Evolutionary conservation across 2,329 filamentous ascomycete species (phyloP).

Genomic region (Shiraia bambusicola): DNA sequence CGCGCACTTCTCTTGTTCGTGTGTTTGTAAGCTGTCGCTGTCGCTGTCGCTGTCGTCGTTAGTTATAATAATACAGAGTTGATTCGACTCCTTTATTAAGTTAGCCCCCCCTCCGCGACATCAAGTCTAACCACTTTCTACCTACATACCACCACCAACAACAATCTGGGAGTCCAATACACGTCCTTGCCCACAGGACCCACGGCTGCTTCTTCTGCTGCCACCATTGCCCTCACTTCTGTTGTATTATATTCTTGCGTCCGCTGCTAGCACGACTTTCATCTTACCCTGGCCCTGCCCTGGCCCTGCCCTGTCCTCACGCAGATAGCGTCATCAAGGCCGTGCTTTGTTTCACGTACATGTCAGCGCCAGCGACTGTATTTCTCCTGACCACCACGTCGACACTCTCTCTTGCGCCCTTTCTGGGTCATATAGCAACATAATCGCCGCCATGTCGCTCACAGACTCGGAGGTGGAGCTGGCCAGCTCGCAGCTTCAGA

Average conservation of each 20-base stretch:
- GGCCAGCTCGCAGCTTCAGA: conserved; percentile 29
- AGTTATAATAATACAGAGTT: too few species aligned
- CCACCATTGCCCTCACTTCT: conserved; percentile 19
- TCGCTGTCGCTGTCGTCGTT: conserved; percentile 17
- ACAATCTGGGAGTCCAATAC: conserved; percentile 2
- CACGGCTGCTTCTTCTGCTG: conserved; percentile 4
- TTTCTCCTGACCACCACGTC: conserved; percentile 13
- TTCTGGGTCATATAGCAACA: conserved; percentile 5
- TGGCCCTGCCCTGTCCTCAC: conserved; percentile 19
- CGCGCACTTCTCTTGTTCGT: conserved; percentile 7
- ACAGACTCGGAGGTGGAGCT: conserved; percentile 39
- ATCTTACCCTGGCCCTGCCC: conserved; percentile 20
- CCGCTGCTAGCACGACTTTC: conserved; percentile 10
- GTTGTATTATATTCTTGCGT: conserved; percentile 21
- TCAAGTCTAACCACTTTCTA: neutral
- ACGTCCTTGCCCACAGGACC: conserved; percentile 3
- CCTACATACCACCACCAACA: neutral
- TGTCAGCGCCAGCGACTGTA: conserved; percentile 13
- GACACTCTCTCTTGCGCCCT: conserved; percentile 23
- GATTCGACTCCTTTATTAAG: neutral
- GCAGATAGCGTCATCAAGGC: conserved; percentile 22
- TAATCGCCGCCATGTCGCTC: conserved; percentile 27
- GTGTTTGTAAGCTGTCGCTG: conserved; percentile 6
- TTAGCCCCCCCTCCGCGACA: neutral
- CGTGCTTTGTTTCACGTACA: conserved; percentile 37